These are phyloP conservation scores for Solanum virginianum DNA, from an alignment of 257 asterid genomes.

Conservation along the genomic window DNA sequence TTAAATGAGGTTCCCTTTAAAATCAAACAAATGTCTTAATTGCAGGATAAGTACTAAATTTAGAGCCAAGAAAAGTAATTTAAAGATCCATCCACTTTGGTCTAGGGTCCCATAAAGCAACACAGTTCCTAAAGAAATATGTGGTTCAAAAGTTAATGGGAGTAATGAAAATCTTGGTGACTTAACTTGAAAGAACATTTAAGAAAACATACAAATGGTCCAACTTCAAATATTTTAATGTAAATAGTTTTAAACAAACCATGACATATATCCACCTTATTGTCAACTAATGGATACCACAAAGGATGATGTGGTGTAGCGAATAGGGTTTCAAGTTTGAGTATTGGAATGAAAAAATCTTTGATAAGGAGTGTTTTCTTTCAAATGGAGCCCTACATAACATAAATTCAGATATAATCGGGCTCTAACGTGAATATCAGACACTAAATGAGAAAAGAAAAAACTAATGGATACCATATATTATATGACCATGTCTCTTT, in stretches of 20 bases:
- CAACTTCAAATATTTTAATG: background rate
- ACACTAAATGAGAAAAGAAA: too few species aligned
- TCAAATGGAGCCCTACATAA: too few species aligned
- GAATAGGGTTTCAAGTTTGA: too few species aligned
- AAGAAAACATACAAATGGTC: background rate
- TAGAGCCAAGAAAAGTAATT: background rate
- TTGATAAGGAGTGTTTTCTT: too few species aligned
- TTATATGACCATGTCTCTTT: background rate
- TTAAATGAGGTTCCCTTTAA: background rate
- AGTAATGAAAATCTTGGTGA: slow-evolving; percentile 19
- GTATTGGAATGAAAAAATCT: too few species aligned
- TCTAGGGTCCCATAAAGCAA: slow-evolving; percentile 17
- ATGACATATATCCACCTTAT: background rate
- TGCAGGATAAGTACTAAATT: background rate
- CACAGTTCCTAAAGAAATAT: slow-evolving; percentile 16
- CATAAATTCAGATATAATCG: too few species aligned
- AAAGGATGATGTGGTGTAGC: too few species aligned
- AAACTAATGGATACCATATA: background rate
- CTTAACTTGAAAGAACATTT: slow-evolving; percentile 13
- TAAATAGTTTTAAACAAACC: background rate
- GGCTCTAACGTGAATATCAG: too few species aligned
- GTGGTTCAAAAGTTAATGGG: slow-evolving; percentile 25
- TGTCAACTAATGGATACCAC: background rate
- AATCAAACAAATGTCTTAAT: background rate
- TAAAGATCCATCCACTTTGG: slow-evolving; percentile 21